Base-by-base conservation (phyloP, 1,284 basidiomycete species). In the Cutaneotrichosporon cyanovorans region DNA sequence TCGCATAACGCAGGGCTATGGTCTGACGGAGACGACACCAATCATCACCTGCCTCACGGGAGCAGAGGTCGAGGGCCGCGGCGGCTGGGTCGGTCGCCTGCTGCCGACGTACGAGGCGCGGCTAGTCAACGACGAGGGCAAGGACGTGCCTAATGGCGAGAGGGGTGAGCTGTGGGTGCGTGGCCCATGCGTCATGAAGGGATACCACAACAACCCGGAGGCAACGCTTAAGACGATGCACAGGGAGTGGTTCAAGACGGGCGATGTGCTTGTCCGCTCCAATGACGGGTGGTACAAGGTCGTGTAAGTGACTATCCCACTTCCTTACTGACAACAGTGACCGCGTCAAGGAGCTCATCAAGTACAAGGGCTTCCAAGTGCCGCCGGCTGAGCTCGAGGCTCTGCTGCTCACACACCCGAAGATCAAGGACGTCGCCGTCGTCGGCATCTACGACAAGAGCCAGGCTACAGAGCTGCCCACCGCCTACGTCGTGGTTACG, bases 311-410 rank as follows among this genome's bases (percentile, higher is more conserved):
- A 28, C 8, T 7, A 28, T 12, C 8, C 25, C 7, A 28, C 8
- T n/a, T n/a, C 25, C 7, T 28, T 28, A 7, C 25, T 28, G 25
- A 28, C 25, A 12, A 28, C 25, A 28, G 25, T 28, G 72, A 73
- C 53, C 56, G 72, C 37, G 76, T 80, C 55, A 89, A 89, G 59
- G 87, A 89, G 62, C 69, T 89, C 30, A 85, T 90, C 72, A 88
- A 89, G 66, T 88, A 87, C 54, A 73, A 73, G 52, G 71, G 71
- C 20, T 71, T 63, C 51, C 69, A 72, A 75, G 87, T 90, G 12
- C 80, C 87, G 0, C 87, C 87, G 0, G 86, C 87, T 1, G 87
- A 89, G 58, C 75, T 91, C 2, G 87, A 90, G 62, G 77, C 78
- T 31, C 67, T 87, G 0, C 77, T 90, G 2, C 68, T 89, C 15